phyloP scores from a whole-genome alignment of 208 protist species.

The Blechomonas ayalai region DNA sequence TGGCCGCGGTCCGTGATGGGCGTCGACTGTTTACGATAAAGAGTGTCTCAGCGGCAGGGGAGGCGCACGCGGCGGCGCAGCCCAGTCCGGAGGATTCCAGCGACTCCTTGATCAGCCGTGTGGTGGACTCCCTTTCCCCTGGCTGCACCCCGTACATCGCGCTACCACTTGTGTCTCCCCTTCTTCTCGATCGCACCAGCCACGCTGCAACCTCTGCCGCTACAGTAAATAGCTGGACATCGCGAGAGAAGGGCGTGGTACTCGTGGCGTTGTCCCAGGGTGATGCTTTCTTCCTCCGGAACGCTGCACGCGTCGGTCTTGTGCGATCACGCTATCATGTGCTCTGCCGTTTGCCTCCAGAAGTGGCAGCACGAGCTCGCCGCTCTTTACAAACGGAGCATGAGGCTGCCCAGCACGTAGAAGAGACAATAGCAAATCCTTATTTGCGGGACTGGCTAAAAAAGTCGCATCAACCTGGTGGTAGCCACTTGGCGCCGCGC shows the following conservation, averaged over 20 bases:
- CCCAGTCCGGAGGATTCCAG: conserved; percentile 23
- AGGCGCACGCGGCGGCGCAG: not conserved
- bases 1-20: conserved; percentile 17
- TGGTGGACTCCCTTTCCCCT: conserved; percentile 31
- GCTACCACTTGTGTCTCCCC: conserved; percentile 19
- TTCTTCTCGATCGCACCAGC: conserved; percentile 2
- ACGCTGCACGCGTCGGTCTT: conserved; percentile 43
- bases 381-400: not conserved
- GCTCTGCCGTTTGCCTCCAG: conserved; percentile 44
- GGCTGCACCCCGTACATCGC: conserved; percentile 18
- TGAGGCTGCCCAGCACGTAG: not conserved
- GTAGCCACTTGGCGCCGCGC: too few species aligned
- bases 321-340: conserved; percentile 59
- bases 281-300: conserved; percentile 54
- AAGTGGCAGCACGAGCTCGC: conserved; percentile 21
- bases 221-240: conserved; percentile 47
- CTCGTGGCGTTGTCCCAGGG: conserved; percentile 25
- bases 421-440: conserved; percentile 21
- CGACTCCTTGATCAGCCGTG: conserved; percentile 40
- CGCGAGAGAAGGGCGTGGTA: conserved; percentile 41
- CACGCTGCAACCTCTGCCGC: too few species aligned
- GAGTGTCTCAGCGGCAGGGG: conserved; percentile 8
- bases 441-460: conserved; percentile 25
- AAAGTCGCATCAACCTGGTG: too few species aligned
- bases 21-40: conserved; percentile 19